Percentiles rank a stretch among this genome's conserved stretches.
Evolutionary conservation across 2,329 filamentous ascomycete genomes (phyloP).

Genomic region (Sclerotinia borealis): DNA sequence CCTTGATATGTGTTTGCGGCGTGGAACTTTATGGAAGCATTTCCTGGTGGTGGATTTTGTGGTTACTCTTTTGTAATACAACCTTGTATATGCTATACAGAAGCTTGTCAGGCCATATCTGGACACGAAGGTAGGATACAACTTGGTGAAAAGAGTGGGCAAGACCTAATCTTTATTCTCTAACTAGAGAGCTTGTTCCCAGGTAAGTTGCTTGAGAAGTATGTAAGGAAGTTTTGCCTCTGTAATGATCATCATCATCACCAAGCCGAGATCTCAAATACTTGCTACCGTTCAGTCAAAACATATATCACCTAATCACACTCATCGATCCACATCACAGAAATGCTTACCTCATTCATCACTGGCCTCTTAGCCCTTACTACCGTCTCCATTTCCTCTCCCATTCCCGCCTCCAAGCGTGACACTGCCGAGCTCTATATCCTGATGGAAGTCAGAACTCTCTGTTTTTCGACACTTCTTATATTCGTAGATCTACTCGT

Average conservation of each 20-base stretch:
- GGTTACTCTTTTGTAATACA: not conserved
- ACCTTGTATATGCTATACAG: not conserved
- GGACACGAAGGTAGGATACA: not conserved
- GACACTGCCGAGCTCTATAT: conserved; percentile 8
- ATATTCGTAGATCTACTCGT: no score
- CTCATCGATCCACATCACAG: not conserved
- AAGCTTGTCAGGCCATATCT: conserved; percentile 4
- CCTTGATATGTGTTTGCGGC: not conserved
- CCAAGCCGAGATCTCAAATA: not conserved
- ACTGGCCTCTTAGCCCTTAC: not conserved
- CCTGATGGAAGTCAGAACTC: no score
- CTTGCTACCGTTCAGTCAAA: not conserved
- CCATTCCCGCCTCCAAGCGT: not conserved
- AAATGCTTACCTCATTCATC: conserved; percentile 4
- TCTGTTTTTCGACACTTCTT: no score
- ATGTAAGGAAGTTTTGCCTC: conserved; percentile 2
- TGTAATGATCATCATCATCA: not conserved
- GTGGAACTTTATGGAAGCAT: not conserved
- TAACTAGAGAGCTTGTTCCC: not conserved
- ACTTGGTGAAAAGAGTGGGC: not conserved
- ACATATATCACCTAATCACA: not conserved
- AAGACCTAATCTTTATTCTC: not conserved
- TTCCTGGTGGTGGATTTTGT: not conserved
- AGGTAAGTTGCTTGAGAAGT: not conserved
- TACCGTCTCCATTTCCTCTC: not conserved